phyloP scores from a whole-genome alignment of 257 asterid species.

The Gentiana macrophylla region DNA sequence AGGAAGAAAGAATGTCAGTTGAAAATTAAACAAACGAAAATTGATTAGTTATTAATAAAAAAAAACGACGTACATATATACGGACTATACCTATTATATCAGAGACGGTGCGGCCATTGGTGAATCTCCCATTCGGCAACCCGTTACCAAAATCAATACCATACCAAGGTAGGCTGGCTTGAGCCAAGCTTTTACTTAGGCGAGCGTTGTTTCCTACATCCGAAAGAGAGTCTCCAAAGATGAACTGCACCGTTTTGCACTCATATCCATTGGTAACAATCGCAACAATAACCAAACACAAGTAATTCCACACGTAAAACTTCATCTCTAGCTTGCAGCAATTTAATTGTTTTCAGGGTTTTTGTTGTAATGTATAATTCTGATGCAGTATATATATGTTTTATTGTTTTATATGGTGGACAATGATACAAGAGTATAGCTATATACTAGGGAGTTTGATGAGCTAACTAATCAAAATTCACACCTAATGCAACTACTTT shows the following conservation, averaged over 20 bases:
- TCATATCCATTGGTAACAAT: constrained; percentile 22
- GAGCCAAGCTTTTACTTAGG: constrained; percentile 68
- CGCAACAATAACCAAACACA: constrained; percentile 4
- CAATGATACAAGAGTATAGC: constrained; percentile 16
- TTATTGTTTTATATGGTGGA: constrained; percentile 8
- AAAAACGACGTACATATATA: too few relatives aligned
- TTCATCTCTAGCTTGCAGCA: constrained; percentile 8
- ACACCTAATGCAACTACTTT: constrained; percentile 50
- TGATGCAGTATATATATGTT: constrained; percentile 5
- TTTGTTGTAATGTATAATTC: neutral
- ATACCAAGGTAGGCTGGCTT: constrained; percentile 74
- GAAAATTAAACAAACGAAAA: too few relatives aligned
- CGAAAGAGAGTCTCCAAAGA: constrained; percentile 85
- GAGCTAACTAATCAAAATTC: constrained; percentile 40
- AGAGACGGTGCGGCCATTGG: constrained; percentile 85
- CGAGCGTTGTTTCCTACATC: constrained; percentile 80
- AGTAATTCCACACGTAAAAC: neutral
- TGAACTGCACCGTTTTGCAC: constrained; percentile 74
- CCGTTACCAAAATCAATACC: constrained; percentile 76
- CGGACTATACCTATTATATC: constrained; percentile 58
- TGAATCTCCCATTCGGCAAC: constrained; percentile 81
- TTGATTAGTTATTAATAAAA: too few relatives aligned
- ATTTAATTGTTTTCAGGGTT: constrained; percentile 1
- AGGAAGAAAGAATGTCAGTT: too few relatives aligned
- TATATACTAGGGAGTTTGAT: constrained; percentile 35